Evolutionary conservation across 805 yeast species (phyloP), one percentile per base, ranked within the genome.

Genomic region (Citeromyces matritensis): DNA sequence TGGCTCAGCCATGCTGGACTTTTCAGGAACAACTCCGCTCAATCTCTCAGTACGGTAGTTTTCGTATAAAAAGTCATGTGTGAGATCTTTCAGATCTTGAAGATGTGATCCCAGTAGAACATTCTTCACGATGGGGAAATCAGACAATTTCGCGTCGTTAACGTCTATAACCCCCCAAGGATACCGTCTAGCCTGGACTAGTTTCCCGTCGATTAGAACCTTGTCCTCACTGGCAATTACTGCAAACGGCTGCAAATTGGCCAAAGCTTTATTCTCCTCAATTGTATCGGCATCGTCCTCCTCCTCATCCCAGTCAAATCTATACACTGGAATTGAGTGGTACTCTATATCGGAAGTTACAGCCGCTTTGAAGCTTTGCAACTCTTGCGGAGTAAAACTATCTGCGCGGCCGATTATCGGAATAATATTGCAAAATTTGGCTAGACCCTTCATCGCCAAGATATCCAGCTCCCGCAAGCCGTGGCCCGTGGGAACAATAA

Each of bases 391-490:
- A 2, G 85, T 77, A 47, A 80, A 77, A 0, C 81, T 60, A 49
- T 80, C 93, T 1, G 88, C 76, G 40, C 73, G 68, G 9, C 76
- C 65, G 36, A 80, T 65, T 24, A 80, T 60, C 1, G 93, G 93
- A 21, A 80, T 57, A 25, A 80, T 72, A 45, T 80, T 80, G 33
- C 78, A 82, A 48, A 65, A 80, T 44, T 74, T 76, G 9, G 85
- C 69, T 34, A 80, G 55, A 35, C 62, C 61, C 45, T 77, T 76
- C 82, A 80, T 79, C 37, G 77, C 61, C 41, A 63, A 70, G 24
- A 80, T 69, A 46, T 80, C 93, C 35, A 80, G 47, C 48, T 80
- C 88, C 37, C 79, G 60, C 39, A 80, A 59, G 2, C 88, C 86
- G 48, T 80, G 91, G 11, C 93, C 93, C 3, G 60, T 66, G 24